Conservation (phyloP, 2,329 filamentous ascomycete species). For the Cladophialophora chaetospira region DNA sequence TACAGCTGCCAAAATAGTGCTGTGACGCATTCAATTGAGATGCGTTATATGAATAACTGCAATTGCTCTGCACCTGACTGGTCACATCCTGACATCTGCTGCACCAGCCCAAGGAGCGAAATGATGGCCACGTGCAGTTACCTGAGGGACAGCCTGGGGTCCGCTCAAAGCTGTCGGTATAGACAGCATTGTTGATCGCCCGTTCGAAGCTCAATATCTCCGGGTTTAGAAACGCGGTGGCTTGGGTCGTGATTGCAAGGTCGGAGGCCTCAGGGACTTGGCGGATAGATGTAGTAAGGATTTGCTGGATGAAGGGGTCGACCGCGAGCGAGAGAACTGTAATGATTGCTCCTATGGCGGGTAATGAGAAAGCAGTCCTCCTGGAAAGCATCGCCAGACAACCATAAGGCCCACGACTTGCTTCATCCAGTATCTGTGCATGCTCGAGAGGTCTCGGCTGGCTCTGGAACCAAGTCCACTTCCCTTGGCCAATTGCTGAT, state of each 20-base stretch:
- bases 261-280: background rate
- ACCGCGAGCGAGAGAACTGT: background rate
- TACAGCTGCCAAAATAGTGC: background rate
- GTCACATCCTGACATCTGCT: background rate
- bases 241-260: background rate
- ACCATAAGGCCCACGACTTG: background rate
- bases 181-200: background rate
- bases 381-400: background rate
- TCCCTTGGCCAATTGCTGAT: slow-evolving; percentile 4
- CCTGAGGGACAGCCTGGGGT: background rate
- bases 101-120: background rate
- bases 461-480: slow-evolving; percentile 1
- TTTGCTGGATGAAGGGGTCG: background rate
- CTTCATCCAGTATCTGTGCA: background rate
- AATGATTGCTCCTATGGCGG: background rate
- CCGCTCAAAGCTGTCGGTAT: background rate
- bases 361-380: background rate
- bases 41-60: background rate
- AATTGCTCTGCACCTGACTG: background rate
- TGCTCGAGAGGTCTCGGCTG: background rate
- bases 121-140: background rate
- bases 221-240: background rate
- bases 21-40: background rate
- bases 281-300: background rate
- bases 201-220: background rate